phyloP scores from a whole-genome alignment of 1,284 basidiomycete genomes.

The Ceratobasidium sp. region DNA sequence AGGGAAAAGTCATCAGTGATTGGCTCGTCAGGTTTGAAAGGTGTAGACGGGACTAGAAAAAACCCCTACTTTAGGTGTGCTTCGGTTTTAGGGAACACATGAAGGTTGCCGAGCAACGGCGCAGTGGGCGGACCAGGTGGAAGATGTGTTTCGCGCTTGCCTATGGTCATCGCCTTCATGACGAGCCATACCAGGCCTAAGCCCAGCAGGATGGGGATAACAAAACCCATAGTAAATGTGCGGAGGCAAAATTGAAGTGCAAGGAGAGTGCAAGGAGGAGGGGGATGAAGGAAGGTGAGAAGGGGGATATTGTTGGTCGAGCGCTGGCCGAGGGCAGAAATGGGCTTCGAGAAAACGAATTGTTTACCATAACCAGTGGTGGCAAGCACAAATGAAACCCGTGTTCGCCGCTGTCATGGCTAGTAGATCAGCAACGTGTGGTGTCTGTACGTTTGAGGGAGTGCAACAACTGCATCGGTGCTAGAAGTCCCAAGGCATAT shows the following conservation, averaged over 20 bases:
- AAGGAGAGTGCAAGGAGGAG: neutral
- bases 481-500: neutral
- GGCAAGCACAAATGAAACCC: slow-evolving; percentile 3
- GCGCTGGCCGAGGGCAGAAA: neutral
- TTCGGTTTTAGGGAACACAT: slow-evolving; percentile 50
- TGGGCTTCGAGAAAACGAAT: slow-evolving; percentile 25
- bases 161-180: slow-evolving; percentile 24
- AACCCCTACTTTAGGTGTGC: slow-evolving; percentile 48
- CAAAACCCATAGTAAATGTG: neutral
- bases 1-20: neutral
- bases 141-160: slow-evolving; percentile 49
- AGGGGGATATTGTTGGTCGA: neutral
- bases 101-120: slow-evolving; percentile 54
- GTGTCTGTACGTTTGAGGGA: neutral
- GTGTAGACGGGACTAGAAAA: too few species aligned
- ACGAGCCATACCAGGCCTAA: slow-evolving; percentile 19
- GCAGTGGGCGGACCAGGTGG: slow-evolving; percentile 55
- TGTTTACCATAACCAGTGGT: slow-evolving; percentile 33
- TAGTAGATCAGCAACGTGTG: slow-evolving; percentile 16
- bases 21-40: neutral
- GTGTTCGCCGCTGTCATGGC: neutral
- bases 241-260: neutral
- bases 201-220: slow-evolving; percentile 19
- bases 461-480: neutral
- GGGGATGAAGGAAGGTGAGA: neutral